Percentiles rank a stretch among this genome's conserved stretches.
phyloP scores from a whole-genome alignment of 208 protist species.

The Zelonia costaricensis region DNA sequence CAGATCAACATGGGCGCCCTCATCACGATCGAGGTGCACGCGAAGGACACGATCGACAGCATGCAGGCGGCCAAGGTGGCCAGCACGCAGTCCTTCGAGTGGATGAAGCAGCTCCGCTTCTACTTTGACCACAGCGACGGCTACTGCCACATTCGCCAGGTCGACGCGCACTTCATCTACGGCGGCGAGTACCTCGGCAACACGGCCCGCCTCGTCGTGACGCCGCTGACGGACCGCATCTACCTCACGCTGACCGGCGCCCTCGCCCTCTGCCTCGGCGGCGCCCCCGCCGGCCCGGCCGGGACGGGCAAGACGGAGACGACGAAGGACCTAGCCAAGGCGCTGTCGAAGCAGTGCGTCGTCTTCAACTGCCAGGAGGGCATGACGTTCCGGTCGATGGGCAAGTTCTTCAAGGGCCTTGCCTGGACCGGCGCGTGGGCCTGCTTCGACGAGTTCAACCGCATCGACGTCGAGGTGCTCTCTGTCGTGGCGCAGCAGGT shows the following conservation, averaged over 20 bases:
- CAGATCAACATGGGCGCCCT: slow-evolving; percentile 95
- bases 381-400: slow-evolving; percentile 96
- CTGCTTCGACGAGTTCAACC: slow-evolving; percentile 99
- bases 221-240: slow-evolving; percentile 96
- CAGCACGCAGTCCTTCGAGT: slow-evolving; percentile 93
- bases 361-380: slow-evolving; percentile 98
- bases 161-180: slow-evolving; percentile 95
- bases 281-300: slow-evolving; percentile 95
- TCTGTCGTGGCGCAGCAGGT: slow-evolving; percentile 97
- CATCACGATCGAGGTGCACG: slow-evolving; percentile 98
- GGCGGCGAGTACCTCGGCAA: slow-evolving; percentile 98
- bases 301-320: slow-evolving; percentile 98
- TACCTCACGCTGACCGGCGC: slow-evolving; percentile 97
- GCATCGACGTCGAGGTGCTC: slow-evolving; percentile 98
- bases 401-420: slow-evolving; percentile 98
- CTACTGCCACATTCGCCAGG: slow-evolving; percentile 92
- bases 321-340: slow-evolving; percentile 98
- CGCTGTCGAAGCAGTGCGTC: slow-evolving; percentile 97
- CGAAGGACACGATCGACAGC: slow-evolving; percentile 93
- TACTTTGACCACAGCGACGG: slow-evolving; percentile 93
- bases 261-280: slow-evolving; percentile 92
- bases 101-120: slow-evolving; percentile 97
- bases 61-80: slow-evolving; percentile 72
- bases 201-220: slow-evolving; percentile 96
- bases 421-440: slow-evolving; percentile 97